Base-by-base conservation (phyloP, 495 filamentous ascomycete genomes). In the Hyaloscypha finlandica region DNA sequence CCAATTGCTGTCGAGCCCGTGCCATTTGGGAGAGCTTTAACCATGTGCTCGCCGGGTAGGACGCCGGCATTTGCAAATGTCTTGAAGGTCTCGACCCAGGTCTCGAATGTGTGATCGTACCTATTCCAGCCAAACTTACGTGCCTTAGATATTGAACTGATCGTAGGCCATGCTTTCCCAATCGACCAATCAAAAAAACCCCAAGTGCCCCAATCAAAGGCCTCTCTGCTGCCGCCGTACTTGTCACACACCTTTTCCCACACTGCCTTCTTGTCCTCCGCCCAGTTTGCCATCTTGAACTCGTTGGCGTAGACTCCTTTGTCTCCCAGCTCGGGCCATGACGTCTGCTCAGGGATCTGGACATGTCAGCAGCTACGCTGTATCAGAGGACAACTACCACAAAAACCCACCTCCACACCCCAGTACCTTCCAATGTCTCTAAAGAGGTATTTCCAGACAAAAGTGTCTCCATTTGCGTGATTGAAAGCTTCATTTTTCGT, bases 251-350 rank as follows among this genome's bases (percentile, higher is more conserved):
- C 61, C 3, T 29, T 19, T 37, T 75, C 75, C 76, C 76, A 78
- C 1, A 75, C 64, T 3, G 30, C 39, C 8, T 64, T 61, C 66
- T 78, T 78, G 59, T 74, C 75, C 39, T 71, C 68, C 0, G 72
- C 73, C 75, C 76, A 77, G 32, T 75, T 67, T 3, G 64, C 62
- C 70, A 78, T n/a, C n/a, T n/a, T n/a, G n/a, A n/a, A n/a, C n/a
- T n/a, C n/a, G n/a, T n/a, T n/a, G n/a, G n/a, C n/a, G n/a, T n/a
- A n/a, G n/a, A n/a, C n/a, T n/a, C n/a, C n/a, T n/a, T n/a, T n/a
- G n/a, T n/a, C n/a, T n/a, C n/a, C n/a, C n/a, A n/a, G n/a, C n/a
- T n/a, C n/a, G n/a, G n/a, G n/a, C n/a, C n/a, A n/a, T n/a, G n/a
- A n/a, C n/a, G n/a, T n/a, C n/a, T n/a, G n/a, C n/a, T n/a, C n/a